Conservation (phyloP, 2,329 filamentous ascomycete genomes). For the Stenocarpella maydis region DNA sequence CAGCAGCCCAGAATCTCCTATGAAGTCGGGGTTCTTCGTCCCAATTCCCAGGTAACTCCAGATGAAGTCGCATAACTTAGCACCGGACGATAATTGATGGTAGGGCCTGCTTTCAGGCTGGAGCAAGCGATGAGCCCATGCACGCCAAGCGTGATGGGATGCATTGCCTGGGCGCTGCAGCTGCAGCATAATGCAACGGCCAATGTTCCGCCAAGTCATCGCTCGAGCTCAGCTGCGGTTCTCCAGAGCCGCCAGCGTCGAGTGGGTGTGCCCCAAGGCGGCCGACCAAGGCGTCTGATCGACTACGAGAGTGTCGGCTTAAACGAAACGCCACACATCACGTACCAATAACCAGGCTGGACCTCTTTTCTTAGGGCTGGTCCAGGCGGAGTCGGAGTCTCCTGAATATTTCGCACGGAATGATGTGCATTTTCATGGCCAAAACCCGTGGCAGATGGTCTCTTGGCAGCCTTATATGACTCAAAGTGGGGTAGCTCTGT, state of each 20-base stretch:
- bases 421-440: too few species aligned
- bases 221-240: background rate
- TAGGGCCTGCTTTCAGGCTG: background rate
- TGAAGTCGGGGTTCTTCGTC: background rate
- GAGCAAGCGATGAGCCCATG: background rate
- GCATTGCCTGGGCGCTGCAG: background rate
- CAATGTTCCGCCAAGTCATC: background rate
- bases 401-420: too few species aligned
- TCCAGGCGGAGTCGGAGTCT: too few species aligned
- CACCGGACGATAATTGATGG: background rate
- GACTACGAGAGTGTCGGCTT: background rate
- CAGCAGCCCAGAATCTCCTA: background rate
- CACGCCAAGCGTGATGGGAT: background rate
- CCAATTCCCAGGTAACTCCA: background rate
- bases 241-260: background rate
- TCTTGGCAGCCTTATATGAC: too few species aligned
- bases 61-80: too few species aligned
- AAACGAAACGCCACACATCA: too few species aligned
- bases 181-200: background rate
- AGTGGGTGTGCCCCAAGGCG: too few species aligned
- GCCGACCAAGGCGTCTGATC: too few species aligned
- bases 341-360: too few species aligned
- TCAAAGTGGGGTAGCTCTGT: too few species aligned
- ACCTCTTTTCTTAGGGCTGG: too few species aligned
- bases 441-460: too few species aligned